Evolutionary conservation across 805 yeast genomes (phyloP).

Genomic region (Candida nemodendra): DNA sequence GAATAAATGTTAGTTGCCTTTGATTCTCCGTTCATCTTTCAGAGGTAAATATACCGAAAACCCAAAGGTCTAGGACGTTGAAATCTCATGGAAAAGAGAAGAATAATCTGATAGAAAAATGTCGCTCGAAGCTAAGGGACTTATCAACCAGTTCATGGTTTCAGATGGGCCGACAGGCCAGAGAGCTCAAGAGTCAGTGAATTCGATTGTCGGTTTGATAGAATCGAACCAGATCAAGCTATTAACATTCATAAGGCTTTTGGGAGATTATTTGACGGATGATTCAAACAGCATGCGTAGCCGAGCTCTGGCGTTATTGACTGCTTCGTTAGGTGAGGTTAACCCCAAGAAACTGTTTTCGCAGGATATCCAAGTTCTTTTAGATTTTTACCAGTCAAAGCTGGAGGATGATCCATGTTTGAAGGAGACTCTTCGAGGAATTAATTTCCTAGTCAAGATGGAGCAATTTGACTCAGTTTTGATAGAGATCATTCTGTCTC

Average conservation of each 20-base stretch:
- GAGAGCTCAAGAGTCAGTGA: conserved; percentile 32
- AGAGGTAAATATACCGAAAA: too few relatives aligned
- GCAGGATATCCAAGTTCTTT: conserved; percentile 49
- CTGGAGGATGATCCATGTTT: conserved; percentile 61
- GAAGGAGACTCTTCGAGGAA: conserved; percentile 51
- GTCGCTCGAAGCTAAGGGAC: conserved; percentile 22
- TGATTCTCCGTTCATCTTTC: too few relatives aligned
- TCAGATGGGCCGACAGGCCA: conserved; percentile 35
- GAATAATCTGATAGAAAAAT: too few relatives aligned
- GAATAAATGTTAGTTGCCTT: too few relatives aligned
- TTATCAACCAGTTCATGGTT: conserved; percentile 39
- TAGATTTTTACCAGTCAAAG: conserved; percentile 62
- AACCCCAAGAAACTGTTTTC: conserved; percentile 28
- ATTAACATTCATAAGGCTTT: conserved; percentile 40
- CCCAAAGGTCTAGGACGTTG: too few relatives aligned
- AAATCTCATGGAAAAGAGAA: too few relatives aligned
- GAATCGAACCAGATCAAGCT: conserved; percentile 33
- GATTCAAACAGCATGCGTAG: conserved; percentile 41
- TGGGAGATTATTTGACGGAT: conserved; percentile 51
- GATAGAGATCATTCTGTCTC: conserved; percentile 36
- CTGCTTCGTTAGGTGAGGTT: conserved; percentile 33
- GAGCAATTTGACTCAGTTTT: conserved; percentile 42
- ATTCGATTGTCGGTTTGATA: conserved; percentile 27
- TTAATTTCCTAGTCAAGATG: conserved; percentile 52
- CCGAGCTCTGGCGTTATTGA: conserved; percentile 42